These are phyloP conservation scores for Spirogloea muscicola DNA, from an alignment of 139 green algal genomes.

Conservation along the genomic window DNA sequence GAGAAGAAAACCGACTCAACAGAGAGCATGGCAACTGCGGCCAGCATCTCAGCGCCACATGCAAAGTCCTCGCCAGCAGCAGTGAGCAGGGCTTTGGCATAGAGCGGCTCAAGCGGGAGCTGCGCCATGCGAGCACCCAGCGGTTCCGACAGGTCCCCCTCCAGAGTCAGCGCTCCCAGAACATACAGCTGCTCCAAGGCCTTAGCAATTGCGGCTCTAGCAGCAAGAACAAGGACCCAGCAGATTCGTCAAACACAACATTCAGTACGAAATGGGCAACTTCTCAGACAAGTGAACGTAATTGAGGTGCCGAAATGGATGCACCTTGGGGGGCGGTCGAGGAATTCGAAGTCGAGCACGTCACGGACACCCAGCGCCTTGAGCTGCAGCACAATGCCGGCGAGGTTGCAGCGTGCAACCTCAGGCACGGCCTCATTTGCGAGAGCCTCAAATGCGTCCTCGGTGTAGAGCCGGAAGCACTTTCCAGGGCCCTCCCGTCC, in stretches of 20 bases:
- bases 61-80: constrained; percentile 69
- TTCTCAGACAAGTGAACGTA: too few relatives aligned
- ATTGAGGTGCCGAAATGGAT: too few relatives aligned
- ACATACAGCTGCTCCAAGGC: constrained; percentile 93
- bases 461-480: constrained; percentile 87
- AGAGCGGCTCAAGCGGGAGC: constrained; percentile 93
- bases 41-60: constrained; percentile 75
- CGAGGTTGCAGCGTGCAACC: constrained; percentile 77
- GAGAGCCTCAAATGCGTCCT: constrained; percentile 53
- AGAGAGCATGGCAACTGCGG: constrained; percentile 87
- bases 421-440: constrained; percentile 68
- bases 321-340: constrained; percentile 43
- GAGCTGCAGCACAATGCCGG: constrained; percentile 70
- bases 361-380: constrained; percentile 72
- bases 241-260: too few relatives aligned
- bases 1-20: constrained; percentile 87
- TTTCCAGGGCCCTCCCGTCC: constrained; percentile 79
- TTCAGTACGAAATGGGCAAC: too few relatives aligned
- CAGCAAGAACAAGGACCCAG: background rate
- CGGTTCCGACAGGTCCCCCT: constrained; percentile 41
- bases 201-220: constrained; percentile 45
- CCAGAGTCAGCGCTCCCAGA: constrained; percentile 89
- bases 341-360: constrained; percentile 69
- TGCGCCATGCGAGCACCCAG: constrained; percentile 85
- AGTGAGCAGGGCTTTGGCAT: constrained; percentile 83